Percentiles rank a stretch among this genome's conserved stretches.
Conservation (phyloP, 1,284 basidiomycete genomes). For the Apiotrichum laibachii region DNA sequence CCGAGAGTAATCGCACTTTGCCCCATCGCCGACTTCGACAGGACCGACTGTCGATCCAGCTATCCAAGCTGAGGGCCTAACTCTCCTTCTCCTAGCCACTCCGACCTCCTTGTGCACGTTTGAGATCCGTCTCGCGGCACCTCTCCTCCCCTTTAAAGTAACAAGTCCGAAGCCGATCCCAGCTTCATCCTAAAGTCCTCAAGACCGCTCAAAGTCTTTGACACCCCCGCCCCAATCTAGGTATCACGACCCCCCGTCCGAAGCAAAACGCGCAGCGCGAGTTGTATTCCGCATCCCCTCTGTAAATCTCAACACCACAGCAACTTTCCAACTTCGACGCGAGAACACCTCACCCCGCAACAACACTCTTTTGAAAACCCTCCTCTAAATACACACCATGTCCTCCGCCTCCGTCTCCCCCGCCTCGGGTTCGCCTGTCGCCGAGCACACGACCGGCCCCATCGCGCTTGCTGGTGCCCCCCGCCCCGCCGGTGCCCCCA, state of each 20-base stretch:
- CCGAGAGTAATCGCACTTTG: neutral
- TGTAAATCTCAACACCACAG: constrained; percentile 1
- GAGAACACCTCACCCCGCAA: neutral
- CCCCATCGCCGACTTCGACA: neutral
- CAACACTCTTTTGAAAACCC: constrained; percentile 3
- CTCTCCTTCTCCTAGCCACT: constrained; percentile 17
- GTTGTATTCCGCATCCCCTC: constrained; percentile 5
- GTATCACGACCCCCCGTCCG: constrained; percentile 1
- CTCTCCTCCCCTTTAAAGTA: constrained; percentile 27
- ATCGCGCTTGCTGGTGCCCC: constrained; percentile 21
- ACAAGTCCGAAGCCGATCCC: neutral
- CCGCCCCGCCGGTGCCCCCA: constrained; percentile 29
- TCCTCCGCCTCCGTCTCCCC: constrained; percentile 27
- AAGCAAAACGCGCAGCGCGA: neutral
- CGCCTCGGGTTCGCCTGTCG: constrained; percentile 32
- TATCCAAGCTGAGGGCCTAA: constrained; percentile 42
- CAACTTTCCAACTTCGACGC: neutral
- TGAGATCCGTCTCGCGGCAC: constrained; percentile 51
- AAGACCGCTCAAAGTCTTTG: neutral
- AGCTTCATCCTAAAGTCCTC: neutral
- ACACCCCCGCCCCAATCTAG: neutral
- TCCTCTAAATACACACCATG: neutral
- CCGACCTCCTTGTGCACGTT: constrained; percentile 52
- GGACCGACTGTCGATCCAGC: neutral
- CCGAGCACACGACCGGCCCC: constrained; percentile 19